phyloP scores from a whole-genome alignment of 2,329 filamentous ascomycete species.

The Fusarium pseudonygamai region DNA sequence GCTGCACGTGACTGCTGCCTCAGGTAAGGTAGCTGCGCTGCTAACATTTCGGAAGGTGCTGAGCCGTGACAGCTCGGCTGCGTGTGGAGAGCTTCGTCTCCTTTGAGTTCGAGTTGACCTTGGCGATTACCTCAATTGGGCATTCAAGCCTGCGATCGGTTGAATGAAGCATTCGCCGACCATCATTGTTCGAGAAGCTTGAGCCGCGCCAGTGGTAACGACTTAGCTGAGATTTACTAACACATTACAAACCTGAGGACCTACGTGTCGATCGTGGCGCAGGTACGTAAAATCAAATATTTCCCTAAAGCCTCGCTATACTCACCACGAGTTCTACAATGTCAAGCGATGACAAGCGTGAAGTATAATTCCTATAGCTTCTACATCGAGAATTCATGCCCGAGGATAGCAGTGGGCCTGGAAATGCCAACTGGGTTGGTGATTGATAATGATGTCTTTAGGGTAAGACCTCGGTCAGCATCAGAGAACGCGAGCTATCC shows the following conservation, averaged over 20 bases:
- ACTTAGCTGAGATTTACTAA: slow-evolving; percentile 4
- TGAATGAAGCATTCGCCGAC: not conserved
- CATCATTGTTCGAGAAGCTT: not conserved
- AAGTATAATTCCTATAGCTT: slow-evolving; percentile 7
- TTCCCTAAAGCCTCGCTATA: not conserved
- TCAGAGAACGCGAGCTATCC: not conserved
- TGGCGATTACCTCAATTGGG: slow-evolving; percentile 1
- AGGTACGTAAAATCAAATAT: not conserved
- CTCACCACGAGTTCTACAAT: not conserved
- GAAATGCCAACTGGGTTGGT: not conserved
- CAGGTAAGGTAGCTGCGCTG: not conserved
- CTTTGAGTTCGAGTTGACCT: slow-evolving; percentile 5
- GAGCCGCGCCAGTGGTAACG: not conserved
- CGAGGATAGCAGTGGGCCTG: not conserved
- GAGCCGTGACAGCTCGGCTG: not conserved
- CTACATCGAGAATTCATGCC: slow-evolving; percentile 2
- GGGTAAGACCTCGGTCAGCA: not conserved
- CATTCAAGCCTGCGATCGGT: not conserved
- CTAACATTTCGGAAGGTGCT: not conserved
- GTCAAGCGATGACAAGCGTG: not conserved
- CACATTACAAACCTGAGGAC: not conserved
- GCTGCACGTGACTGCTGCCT: not conserved
- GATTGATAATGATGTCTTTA: not conserved
- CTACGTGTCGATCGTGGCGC: slow-evolving; percentile 2
- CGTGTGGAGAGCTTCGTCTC: slow-evolving; percentile 12